phyloP scores from a whole-genome alignment of 495 filamentous ascomycete genomes.

The Aspergillus steynii region DNA sequence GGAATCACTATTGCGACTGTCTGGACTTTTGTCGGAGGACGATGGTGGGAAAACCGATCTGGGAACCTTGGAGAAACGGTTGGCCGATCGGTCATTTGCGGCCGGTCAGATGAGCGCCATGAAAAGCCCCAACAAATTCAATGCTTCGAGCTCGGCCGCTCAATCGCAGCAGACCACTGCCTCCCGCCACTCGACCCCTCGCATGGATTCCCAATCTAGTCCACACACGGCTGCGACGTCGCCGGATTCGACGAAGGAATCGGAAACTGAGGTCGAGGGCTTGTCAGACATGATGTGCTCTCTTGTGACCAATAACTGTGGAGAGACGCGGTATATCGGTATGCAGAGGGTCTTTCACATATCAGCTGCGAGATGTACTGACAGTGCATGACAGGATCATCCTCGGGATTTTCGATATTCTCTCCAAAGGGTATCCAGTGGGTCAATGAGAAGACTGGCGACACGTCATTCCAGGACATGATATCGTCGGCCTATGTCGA shows the following conservation, averaged over 20 bases:
- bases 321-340: slow-evolving; percentile 97
- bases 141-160: slow-evolving; percentile 27
- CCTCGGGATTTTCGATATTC: slow-evolving; percentile 97
- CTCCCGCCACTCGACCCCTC: slow-evolving; percentile 49
- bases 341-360: slow-evolving; percentile 26
- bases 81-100: slow-evolving; percentile 63
- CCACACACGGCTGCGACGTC: slow-evolving; percentile 63
- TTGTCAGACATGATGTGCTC: slow-evolving; percentile 99
- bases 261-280: slow-evolving; percentile 77
- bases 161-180: slow-evolving; percentile 25
- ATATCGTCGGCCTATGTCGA: slow-evolving; percentile 79
- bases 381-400: slow-evolving; percentile 65
- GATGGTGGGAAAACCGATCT: slow-evolving; percentile 87
- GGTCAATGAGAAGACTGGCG: slow-evolving; percentile 98
- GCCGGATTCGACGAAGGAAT: slow-evolving; percentile 54
- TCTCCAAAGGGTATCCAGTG: slow-evolving; percentile 97
- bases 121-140: slow-evolving; percentile 35
- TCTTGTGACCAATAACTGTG: slow-evolving; percentile 93
- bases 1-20: slow-evolving; percentile 85
- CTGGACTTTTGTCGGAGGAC: slow-evolving; percentile 83
- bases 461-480: slow-evolving; percentile 93
- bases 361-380: slow-evolving; percentile 14
- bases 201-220: slow-evolving; percentile 53
- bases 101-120: slow-evolving; percentile 37
- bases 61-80: slow-evolving; percentile 78